Conservation (phyloP, 2,329 filamentous ascomycete species). For the Acephala macrosclerotiorum region DNA sequence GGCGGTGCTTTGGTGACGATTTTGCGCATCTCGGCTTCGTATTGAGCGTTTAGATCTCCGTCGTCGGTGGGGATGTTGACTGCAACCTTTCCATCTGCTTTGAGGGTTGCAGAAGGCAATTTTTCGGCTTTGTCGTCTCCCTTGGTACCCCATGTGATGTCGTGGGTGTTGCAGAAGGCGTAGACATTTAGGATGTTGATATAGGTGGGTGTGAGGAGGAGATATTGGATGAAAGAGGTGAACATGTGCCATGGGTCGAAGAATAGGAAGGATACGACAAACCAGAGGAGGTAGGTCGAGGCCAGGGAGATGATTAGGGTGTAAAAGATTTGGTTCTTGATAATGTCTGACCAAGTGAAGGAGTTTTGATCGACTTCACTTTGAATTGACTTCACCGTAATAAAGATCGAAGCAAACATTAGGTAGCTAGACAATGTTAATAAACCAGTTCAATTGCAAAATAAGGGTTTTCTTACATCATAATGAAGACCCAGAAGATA, state of each 20-base stretch:
- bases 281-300: conserved; percentile 93
- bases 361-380: conserved; percentile 65
- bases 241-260: conserved; percentile 99
- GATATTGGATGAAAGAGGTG: conserved; percentile 93
- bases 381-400: conserved; percentile 87
- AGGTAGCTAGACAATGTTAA: conserved; percentile 67
- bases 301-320: conserved; percentile 91
- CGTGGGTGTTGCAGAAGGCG: conserved; percentile 97
- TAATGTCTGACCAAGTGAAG: conserved; percentile 76
- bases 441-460: not conserved
- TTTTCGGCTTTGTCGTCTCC: conserved; percentile 96
- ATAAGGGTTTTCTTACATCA: conserved; percentile 69
- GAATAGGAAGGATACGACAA: conserved; percentile 91
- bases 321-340: conserved; percentile 89
- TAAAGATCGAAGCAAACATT: conserved; percentile 93
- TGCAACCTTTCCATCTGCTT: conserved; percentile 95
- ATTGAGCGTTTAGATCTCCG: conserved; percentile 92
- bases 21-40: conserved; percentile 80
- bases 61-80: conserved; percentile 87
- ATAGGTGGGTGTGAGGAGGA: conserved; percentile 93
- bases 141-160: conserved; percentile 98
- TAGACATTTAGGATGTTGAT: conserved; percentile 99
- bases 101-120: conserved; percentile 85
- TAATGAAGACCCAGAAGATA: conserved; percentile 97
- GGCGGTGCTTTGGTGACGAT: conserved; percentile 79